These are phyloP conservation scores for Alectoria sarmentosa DNA, from an alignment of 495 filamentous ascomycete species.

Conservation along the genomic window DNA sequence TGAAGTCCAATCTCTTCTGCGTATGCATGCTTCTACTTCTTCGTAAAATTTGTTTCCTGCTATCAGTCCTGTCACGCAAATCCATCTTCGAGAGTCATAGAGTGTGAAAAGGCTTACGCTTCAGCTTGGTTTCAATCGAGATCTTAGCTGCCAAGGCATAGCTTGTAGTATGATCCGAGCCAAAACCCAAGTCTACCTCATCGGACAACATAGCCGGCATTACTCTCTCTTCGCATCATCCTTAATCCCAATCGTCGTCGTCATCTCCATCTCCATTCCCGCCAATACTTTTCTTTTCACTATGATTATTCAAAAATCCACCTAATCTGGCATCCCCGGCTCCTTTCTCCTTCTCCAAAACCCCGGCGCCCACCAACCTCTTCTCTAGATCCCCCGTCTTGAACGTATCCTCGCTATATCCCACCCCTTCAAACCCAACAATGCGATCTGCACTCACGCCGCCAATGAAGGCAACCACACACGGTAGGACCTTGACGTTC, in stretches of 20 bases:
- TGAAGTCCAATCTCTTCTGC: not conserved
- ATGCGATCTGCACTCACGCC: slow-evolving; percentile 61
- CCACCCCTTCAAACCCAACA: slow-evolving; percentile 68
- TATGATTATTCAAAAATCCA: slow-evolving; percentile 31
- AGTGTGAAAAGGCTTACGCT: not conserved
- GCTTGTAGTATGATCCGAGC: not conserved
- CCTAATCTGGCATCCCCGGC: slow-evolving; percentile 33
- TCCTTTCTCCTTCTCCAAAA: slow-evolving; percentile 51
- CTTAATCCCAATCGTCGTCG: slow-evolving; percentile 63
- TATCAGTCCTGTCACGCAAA: not conserved
- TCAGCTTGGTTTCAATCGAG: not conserved
- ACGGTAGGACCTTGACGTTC: slow-evolving; percentile 63
- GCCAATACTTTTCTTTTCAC: slow-evolving; percentile 30
- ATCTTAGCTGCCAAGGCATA: not conserved
- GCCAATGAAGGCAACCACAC: slow-evolving; percentile 66
- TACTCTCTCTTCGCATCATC: not conserved
- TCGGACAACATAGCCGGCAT: not conserved
- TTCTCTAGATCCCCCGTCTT: slow-evolving; percentile 56
- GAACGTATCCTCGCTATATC: slow-evolving; percentile 53
- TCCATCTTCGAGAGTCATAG: no score
- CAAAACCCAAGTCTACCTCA: not conserved
- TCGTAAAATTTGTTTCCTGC: not conserved
- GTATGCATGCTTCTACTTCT: not conserved
- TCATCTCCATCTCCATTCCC: slow-evolving; percentile 39
- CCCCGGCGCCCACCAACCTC: slow-evolving; percentile 51